Evolutionary conservation across 2,329 filamentous ascomycete species (phyloP).

Genomic region (Ascochyta lentis): DNA sequence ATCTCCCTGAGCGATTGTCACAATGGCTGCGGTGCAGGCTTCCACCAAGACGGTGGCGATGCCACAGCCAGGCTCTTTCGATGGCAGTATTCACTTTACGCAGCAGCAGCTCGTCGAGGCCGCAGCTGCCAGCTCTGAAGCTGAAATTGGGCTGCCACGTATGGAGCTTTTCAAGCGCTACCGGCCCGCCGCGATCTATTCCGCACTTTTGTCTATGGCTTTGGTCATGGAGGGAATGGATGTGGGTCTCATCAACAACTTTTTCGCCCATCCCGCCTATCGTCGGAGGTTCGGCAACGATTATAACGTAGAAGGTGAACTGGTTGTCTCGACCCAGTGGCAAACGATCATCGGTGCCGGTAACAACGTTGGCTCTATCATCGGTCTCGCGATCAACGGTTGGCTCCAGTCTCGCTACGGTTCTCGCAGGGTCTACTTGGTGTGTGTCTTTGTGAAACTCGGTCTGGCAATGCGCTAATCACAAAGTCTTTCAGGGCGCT

Average conservation of each 20-base stretch:
- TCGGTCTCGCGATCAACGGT: slow-evolving; percentile 50
- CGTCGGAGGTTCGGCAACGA: slow-evolving; percentile 46
- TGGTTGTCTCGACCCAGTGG: slow-evolving; percentile 48
- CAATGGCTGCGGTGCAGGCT: slow-evolving; percentile 19
- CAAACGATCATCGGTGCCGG: slow-evolving; percentile 51
- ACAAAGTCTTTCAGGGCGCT: slow-evolving; percentile 13
- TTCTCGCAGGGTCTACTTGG: slow-evolving; percentile 49
- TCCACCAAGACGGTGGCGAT: slow-evolving; percentile 12
- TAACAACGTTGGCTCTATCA: slow-evolving; percentile 47
- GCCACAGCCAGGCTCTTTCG: slow-evolving; percentile 10
- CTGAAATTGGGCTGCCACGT: slow-evolving; percentile 20
- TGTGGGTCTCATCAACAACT: slow-evolving; percentile 77
- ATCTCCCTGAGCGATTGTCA: slow-evolving; percentile 1
- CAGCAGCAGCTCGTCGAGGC: slow-evolving; percentile 26
- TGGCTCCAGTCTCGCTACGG: slow-evolving; percentile 49
- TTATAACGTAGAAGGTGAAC: slow-evolving; percentile 37
- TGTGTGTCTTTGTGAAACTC: slow-evolving; percentile 37
- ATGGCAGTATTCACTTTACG: slow-evolving; percentile 14
- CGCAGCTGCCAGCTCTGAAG: slow-evolving; percentile 16
- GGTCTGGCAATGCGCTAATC: slow-evolving; percentile 14
- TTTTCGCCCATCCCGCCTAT: slow-evolving; percentile 60
- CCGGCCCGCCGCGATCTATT: slow-evolving; percentile 71
- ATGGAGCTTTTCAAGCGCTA: slow-evolving; percentile 24
- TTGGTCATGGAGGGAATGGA: slow-evolving; percentile 91
- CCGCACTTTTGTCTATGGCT: slow-evolving; percentile 78